Conservation (phyloP, 306 rosid species). For the Biancaea sappan region DNA sequence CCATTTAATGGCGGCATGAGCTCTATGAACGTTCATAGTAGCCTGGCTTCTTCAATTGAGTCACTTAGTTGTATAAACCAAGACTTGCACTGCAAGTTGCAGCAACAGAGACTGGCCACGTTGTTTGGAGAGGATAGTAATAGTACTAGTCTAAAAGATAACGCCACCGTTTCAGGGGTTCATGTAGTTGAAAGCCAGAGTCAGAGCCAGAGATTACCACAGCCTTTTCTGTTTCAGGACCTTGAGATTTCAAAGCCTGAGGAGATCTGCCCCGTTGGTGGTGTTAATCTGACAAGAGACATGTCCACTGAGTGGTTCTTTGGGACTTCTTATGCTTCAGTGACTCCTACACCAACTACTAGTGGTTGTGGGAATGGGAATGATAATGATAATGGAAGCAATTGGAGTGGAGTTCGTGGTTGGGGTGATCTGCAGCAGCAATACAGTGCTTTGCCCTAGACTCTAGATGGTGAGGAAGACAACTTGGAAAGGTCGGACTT, state of each 20-base stretch:
- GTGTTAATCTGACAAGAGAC: slow-evolving; percentile 44
- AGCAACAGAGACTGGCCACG: slow-evolving; percentile 82
- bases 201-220: slow-evolving; percentile 45
- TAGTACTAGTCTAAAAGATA: slow-evolving; percentile 27
- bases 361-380: slow-evolving; percentile 27
- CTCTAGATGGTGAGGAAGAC: slow-evolving; percentile 59
- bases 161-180: slow-evolving; percentile 13
- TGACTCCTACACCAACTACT: slow-evolving; percentile 53
- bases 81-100: slow-evolving; percentile 95
- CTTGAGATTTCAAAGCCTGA: slow-evolving; percentile 49
- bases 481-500: slow-evolving; percentile 22
- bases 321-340: slow-evolving; percentile 62
- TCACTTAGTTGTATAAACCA: slow-evolving; percentile 90
- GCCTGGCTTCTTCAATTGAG: slow-evolving; percentile 75
- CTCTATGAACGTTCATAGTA: slow-evolving; percentile 52
- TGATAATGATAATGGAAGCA: slow-evolving; percentile 46
- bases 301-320: slow-evolving; percentile 80
- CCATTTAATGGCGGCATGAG: slow-evolving; percentile 48
- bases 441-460: slow-evolving; percentile 78
- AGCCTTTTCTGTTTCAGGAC: slow-evolving; percentile 65
- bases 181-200: slow-evolving; percentile 44
- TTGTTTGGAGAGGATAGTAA: slow-evolving; percentile 49
- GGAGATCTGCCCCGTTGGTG: slow-evolving; percentile 35
- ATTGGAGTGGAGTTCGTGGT: slow-evolving; percentile 57
- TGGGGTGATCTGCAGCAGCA: slow-evolving; percentile 85